Conservation (phyloP, 2,329 filamentous ascomycete genomes). For the Fusarium dimerum region DNA sequence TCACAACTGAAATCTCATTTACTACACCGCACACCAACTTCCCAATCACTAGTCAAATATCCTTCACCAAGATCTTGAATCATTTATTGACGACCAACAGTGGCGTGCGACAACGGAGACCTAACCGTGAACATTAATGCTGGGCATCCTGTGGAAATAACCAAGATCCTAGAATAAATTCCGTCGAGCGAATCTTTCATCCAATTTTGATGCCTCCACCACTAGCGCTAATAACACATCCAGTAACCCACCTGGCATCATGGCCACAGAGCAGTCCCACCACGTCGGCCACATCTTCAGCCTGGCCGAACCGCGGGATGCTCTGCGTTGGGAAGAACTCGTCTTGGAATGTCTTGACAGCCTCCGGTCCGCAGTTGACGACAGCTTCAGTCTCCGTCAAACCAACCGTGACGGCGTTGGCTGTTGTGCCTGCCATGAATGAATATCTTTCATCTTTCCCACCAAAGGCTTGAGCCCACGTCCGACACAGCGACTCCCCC, state of each 20-base stretch:
- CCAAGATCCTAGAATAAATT: too few relatives aligned
- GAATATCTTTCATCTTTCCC: slow-evolving; percentile 35
- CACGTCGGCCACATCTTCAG: slow-evolving; percentile 38
- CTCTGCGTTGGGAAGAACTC: slow-evolving; percentile 37
- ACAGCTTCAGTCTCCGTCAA: slow-evolving; percentile 37
- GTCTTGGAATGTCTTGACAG: slow-evolving; percentile 32
- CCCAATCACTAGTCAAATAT: too few relatives aligned
- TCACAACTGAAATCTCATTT: too few relatives aligned
- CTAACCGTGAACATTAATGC: too few relatives aligned
- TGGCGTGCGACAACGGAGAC: too few relatives aligned
- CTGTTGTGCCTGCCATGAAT: slow-evolving; percentile 38
- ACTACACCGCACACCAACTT: too few relatives aligned
- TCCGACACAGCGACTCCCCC: slow-evolving; percentile 37
- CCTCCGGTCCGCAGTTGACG: slow-evolving; percentile 33
- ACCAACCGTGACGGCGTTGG: slow-evolving; percentile 35
- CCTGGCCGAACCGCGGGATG: slow-evolving; percentile 34
- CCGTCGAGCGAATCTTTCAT: too few relatives aligned
- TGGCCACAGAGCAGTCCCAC: slow-evolving; percentile 35
- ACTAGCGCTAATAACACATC: slow-evolving; percentile 36
- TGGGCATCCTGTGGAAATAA: too few relatives aligned
- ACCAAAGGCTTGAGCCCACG: slow-evolving; percentile 38
- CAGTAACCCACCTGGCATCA: slow-evolving; percentile 39
- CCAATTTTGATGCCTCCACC: slow-evolving; percentile 38
- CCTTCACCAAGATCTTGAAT: too few relatives aligned
- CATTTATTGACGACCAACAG: too few relatives aligned